Evolutionary conservation across 1,284 basidiomycete genomes (phyloP).

Genomic region (Pseudomicrostroma phylloplanum): DNA sequence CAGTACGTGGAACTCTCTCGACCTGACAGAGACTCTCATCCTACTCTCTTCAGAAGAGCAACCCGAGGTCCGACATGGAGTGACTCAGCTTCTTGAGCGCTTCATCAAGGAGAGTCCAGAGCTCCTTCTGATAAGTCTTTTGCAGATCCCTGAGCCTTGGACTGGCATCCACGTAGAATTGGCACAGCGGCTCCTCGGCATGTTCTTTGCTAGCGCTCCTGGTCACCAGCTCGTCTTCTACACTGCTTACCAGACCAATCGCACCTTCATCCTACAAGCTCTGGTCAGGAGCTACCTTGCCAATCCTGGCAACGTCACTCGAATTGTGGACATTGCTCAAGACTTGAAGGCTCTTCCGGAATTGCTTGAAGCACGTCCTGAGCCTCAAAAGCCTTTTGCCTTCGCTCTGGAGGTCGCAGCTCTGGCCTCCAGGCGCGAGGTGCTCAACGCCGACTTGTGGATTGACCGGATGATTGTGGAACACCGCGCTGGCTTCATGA

Average conservation of each 20-base stretch:
- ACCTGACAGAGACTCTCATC: constrained; percentile 75
- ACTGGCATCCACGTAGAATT: constrained; percentile 79
- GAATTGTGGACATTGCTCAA: constrained; percentile 89
- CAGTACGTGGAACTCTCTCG: constrained; percentile 88
- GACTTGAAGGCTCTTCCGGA: constrained; percentile 88
- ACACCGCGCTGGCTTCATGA: constrained; percentile 78
- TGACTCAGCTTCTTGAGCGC: constrained; percentile 45
- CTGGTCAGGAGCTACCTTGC: constrained; percentile 88
- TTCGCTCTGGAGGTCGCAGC: constrained; percentile 76
- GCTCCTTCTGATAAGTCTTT: constrained; percentile 82
- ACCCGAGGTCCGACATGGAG: constrained; percentile 32
- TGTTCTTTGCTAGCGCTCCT: constrained; percentile 87
- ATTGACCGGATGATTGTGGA: constrained; percentile 72
- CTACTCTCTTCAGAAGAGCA: constrained; percentile 88
- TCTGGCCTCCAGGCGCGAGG: constrained; percentile 82
- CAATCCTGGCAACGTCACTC: constrained; percentile 83
- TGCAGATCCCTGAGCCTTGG: constrained; percentile 85
- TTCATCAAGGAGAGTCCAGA: constrained; percentile 70
- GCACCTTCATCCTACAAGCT: constrained; percentile 73
- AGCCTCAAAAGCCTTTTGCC: constrained; percentile 61
- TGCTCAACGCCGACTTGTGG: constrained; percentile 94
- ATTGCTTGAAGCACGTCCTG: constrained; percentile 67
- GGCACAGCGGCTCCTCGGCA: constrained; percentile 72
- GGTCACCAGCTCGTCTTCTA: constrained; percentile 95
- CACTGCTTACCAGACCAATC: constrained; percentile 85